Evolutionary conservation across 345 rosid species (phyloP).

Genomic region (Pistacia atlantica): DNA sequence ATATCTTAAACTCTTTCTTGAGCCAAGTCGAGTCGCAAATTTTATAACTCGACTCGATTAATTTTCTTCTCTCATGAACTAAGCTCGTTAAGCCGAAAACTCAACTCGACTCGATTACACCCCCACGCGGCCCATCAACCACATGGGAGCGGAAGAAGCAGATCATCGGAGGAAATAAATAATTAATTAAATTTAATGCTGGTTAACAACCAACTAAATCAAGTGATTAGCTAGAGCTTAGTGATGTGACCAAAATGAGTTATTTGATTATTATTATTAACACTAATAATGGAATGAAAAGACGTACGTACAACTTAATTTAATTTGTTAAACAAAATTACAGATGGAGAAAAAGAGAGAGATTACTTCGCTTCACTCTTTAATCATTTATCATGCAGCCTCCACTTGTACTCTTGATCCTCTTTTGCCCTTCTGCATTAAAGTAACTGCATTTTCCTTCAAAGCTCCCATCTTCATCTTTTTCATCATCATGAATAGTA

Average conservation of each 20-base stretch:
- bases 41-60: too few species aligned
- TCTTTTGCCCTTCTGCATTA: background rate
- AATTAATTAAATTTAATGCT: too few species aligned
- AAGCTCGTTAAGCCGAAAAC: too few species aligned
- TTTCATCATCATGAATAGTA: background rate
- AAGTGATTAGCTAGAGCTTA: too few species aligned
- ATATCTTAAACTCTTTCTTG: too few species aligned
- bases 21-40: too few species aligned
- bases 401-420: background rate
- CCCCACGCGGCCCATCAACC: background rate
- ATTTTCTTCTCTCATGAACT: too few species aligned
- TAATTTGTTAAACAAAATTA: constrained; percentile 22
- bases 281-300: constrained; percentile 14
- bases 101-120: too few species aligned
- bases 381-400: background rate
- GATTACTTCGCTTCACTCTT: background rate
- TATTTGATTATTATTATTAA: constrained; percentile 8
- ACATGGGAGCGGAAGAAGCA: background rate
- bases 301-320: constrained; percentile 18
- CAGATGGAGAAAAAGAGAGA: constrained; percentile 8
- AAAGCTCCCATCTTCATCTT: background rate
- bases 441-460: background rate
- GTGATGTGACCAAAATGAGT: background rate
- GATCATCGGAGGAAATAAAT: background rate
- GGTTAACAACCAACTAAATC: too few species aligned